phyloP scores from a whole-genome alignment of 176 grass and related monocot species.

The Leersia perrieri region DNA sequence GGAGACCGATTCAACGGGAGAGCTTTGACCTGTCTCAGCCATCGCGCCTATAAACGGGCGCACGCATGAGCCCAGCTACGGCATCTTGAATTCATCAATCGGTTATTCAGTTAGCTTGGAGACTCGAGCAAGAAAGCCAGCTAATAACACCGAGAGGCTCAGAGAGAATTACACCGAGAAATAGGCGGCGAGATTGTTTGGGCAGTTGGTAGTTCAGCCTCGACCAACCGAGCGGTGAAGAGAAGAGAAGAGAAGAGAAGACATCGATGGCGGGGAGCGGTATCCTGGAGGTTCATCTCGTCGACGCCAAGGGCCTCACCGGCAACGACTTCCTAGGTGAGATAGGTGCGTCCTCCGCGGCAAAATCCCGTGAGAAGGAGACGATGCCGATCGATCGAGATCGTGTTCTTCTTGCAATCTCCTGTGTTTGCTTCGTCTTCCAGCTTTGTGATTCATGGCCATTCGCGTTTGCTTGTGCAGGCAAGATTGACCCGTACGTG shows the following conservation, averaged over 20 bases:
- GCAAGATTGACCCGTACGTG: conserved; percentile 84
- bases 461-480: conserved; percentile 30
- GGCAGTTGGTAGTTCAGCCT: not conserved
- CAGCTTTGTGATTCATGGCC: not conserved
- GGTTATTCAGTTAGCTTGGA: not conserved
- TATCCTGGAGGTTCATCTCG: conserved; percentile 71
- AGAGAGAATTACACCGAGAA: not conserved
- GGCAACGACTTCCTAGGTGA: conserved; percentile 74
- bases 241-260: not conserved
- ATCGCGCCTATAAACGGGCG: not conserved
- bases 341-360: not conserved
- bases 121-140: not conserved
- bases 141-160: not conserved
- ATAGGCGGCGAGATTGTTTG: not conserved
- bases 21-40: conserved; percentile 2
- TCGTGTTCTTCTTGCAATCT: not conserved
- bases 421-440: too few relatives aligned
- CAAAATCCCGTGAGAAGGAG: not conserved
- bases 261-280: conserved; percentile 70
- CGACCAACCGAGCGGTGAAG: not conserved
- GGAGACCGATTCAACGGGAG: conserved; percentile 20
- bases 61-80: not conserved
- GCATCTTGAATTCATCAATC: not conserved
- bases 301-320: conserved; percentile 68
- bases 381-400: not conserved